Evolutionary conservation across 495 filamentous ascomycete species (phyloP).

Genomic region (Annulohypoxylon bovei): DNA sequence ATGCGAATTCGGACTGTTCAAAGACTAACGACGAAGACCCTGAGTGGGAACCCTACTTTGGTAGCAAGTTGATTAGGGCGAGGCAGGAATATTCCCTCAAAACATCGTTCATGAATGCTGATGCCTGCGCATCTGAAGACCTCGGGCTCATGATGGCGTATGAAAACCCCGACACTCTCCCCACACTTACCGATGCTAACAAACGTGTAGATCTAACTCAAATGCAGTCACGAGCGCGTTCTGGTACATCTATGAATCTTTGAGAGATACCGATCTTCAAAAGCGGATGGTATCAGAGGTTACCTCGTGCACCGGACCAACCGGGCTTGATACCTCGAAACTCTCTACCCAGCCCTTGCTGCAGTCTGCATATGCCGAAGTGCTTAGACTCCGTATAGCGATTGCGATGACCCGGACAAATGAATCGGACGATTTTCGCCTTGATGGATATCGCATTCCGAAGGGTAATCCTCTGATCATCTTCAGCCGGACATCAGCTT

Average conservation of each 20-base stretch:
- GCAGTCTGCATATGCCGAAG: constrained; percentile 36
- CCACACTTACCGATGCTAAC: not conserved
- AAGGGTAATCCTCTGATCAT: constrained; percentile 4
- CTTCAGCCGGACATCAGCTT: not conserved
- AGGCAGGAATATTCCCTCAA: constrained; percentile 2
- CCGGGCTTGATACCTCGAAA: not conserved
- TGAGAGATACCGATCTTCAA: constrained; percentile 10
- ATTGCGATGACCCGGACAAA: constrained; percentile 11
- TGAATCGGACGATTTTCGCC: constrained; percentile 12
- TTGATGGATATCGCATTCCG: constrained; percentile 13
- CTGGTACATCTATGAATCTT: constrained; percentile 34
- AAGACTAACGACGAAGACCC: constrained; percentile 1
- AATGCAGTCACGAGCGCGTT: constrained; percentile 25
- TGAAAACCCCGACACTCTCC: not conserved
- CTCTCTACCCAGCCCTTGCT: constrained; percentile 26
- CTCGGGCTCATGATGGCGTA: constrained; percentile 41
- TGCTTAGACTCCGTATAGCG: constrained; percentile 22
- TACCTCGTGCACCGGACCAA: not conserved
- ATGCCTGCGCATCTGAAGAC: constrained; percentile 25
- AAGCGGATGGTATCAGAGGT: constrained; percentile 20
- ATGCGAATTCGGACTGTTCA: constrained; percentile 21
- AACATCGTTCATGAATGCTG: constrained; percentile 12
- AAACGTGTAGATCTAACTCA: constrained; percentile 12
- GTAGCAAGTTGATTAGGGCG: constrained; percentile 23
- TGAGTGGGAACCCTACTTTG: constrained; percentile 39